Base-by-base conservation (phyloP, 2,329 filamentous ascomycete species). In the Penicillium crustosum region DNA sequence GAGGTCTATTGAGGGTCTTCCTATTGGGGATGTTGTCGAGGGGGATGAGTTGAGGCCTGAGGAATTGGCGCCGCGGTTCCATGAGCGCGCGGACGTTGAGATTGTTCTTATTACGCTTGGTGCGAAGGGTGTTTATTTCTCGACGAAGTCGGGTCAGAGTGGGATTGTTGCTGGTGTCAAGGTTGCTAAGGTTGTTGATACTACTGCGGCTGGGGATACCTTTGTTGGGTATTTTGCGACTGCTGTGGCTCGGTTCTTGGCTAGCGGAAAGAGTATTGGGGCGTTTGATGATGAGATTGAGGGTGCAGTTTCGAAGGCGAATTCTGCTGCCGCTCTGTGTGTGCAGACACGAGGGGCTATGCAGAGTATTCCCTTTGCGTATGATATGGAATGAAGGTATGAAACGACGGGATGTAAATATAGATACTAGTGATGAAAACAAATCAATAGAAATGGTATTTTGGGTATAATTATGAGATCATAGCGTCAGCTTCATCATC, bases 211-310 rank as follows among this genome's bases (percentile, higher is more conserved):
- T 0, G 64, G 64, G 0, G 64, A 66, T 49, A 66, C 64, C 0
- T 66, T 66, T 31, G 64, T 66, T 3, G 64, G 64, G 21, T 66
- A 66, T 21, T 66, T 66, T 17, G 61, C 63, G 5, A 55, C 53
- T n/a, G 55, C 58, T 9, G 41, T 66, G 13, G 60, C 61, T 21
- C 60, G 63, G 2, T 64, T 66, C 35, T 17, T 66, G 7, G 61
- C 61, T 4, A 61, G 51, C 1, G 63, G 61, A 5, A 44, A 47
- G 2, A 35, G 36, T 1, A 25, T 66, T 33, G 60, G 56, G 10
- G 54, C 38, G 3, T 66, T 66, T 17, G 61, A 66, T 52, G 49
- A 66, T 36, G 49, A 60, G 17, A 59, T 66, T 42, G 53, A 64
- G 21, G 31, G 1, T n/a, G 63, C 62, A 2, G 64, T 66, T 5